A percentile compares a stretch with the other conserved stretches of the same genome.
phyloP scores from a whole-genome alignment of 129 eudicot genomes.

The Lactuca sativa region DNA sequence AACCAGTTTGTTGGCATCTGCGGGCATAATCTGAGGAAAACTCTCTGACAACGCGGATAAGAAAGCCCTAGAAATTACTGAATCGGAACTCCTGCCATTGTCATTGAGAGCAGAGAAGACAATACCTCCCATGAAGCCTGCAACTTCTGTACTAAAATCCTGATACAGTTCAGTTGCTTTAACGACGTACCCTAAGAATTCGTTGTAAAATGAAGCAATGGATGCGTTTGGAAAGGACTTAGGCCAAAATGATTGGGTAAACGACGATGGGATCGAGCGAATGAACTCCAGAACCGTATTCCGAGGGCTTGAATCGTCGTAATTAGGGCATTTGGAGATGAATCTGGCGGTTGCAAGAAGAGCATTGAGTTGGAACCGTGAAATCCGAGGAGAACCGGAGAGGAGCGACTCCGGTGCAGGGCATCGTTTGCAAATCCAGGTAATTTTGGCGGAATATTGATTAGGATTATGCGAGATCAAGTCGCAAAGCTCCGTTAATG shows the following conservation, averaged over 20 bases:
- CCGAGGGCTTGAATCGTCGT: slow-evolving; percentile 50
- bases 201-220: slow-evolving; percentile 52
- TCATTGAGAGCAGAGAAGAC: slow-evolving; percentile 49
- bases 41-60: slow-evolving; percentile 57
- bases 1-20: slow-evolving; percentile 68
- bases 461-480: slow-evolving; percentile 61
- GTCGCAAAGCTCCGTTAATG: slow-evolving; percentile 84
- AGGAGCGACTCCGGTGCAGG: slow-evolving; percentile 67
- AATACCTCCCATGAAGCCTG: slow-evolving; percentile 68
- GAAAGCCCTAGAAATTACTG: slow-evolving; percentile 55
- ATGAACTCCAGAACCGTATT: slow-evolving; percentile 56
- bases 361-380: slow-evolving; percentile 90
- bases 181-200: slow-evolving; percentile 53
- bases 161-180: slow-evolving; percentile 52
- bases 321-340: slow-evolving; percentile 61
- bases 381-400: slow-evolving; percentile 66
- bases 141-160: slow-evolving; percentile 65
- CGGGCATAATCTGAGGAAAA: slow-evolving; percentile 63
- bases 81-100: slow-evolving; percentile 33
- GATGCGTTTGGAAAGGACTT: slow-evolving; percentile 49
- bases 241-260: slow-evolving; percentile 76
- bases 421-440: slow-evolving; percentile 85
- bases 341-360: slow-evolving; percentile 67
- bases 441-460: slow-evolving; percentile 51
- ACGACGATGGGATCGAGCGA: slow-evolving; percentile 63